phyloP scores from a whole-genome alignment of 164 flowering plant genomes.

The Macadamia integrifolia region DNA sequence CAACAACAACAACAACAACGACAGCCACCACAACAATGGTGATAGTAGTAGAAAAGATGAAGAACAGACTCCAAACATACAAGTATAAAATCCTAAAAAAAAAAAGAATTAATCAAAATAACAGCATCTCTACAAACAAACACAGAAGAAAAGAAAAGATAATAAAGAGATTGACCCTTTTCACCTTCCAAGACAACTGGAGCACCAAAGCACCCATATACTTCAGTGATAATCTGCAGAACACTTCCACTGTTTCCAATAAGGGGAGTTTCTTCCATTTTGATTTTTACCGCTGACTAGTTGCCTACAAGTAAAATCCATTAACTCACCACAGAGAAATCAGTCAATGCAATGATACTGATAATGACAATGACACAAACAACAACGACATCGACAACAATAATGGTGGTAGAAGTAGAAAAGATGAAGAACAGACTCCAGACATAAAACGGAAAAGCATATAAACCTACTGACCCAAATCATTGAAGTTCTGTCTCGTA shows the following conservation, averaged over 20 bases:
- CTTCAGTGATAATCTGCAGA: not conserved
- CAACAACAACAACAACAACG: not conserved
- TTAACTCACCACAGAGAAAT: not conserved
- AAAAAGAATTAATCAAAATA: no score
- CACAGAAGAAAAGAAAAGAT: not conserved
- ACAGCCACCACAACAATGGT: not conserved
- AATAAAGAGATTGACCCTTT: constrained; percentile 1
- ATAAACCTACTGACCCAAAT: constrained; percentile 9
- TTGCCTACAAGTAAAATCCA: not conserved
- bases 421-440: not conserved
- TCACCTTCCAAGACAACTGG: constrained; percentile 1
- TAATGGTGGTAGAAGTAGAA: not conserved
- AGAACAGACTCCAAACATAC: not conserved
- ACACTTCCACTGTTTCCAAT: constrained; percentile 3
- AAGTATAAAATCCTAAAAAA: not conserved
- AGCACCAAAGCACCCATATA: not conserved
- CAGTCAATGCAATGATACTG: not conserved
- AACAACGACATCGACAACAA: not conserved
- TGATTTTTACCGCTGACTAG: not conserved
- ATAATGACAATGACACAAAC: not conserved
- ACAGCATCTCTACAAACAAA: not conserved
- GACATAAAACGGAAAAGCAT: no score
- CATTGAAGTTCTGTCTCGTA: not conserved
- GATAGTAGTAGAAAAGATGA: not conserved
- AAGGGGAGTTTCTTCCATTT: not conserved